Evolutionary conservation across 352 stramenopile genomes (phyloP), one percentile per base, ranked within the genome.

Genomic region (Globisporangium abappressorium): DNA sequence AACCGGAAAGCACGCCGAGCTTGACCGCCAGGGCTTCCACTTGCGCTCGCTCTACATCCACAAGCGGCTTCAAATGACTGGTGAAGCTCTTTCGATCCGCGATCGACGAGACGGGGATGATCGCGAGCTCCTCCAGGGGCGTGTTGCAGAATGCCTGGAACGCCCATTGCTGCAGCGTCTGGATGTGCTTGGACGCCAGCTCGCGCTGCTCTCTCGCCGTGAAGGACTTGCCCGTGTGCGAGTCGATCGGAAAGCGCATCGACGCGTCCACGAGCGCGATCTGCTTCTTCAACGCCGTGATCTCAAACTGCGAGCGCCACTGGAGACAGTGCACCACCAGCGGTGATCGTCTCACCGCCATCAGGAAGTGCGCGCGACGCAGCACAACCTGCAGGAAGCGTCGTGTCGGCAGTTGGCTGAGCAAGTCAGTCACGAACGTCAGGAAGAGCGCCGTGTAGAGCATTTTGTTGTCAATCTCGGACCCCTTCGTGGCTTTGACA

Each of bases 351-450:
- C 72, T 70, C 24, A 90, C 72, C 11, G 56, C 49, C 20, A 77
- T 70, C 2, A 84, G 47, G 30, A 97, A 60, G 57, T 94, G 91
- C 33, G 71, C 60, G 57, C 91, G 83, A 2, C 87, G 74, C 43
- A 97, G 62, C 47, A 97, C 70, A 15, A 78, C 76, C 47, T 82
- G 69, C 12, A 97, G 70, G 53, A 96, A 97, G 46, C 89, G 87
- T n/a, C 93, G 89, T 24, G 94, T 98, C n/a, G 92, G 84, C 2
- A 97, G 72, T 70, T 97, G 90, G 28, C 70, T 81, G 57, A 98
- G 75, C 9, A 98, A 71, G 51, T 98, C 92, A 30, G 83, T 85
- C 43, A 97, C 64, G 41, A 98, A 74, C 54, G 85, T 84, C 64
- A 98, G 62, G 47, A 89, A 90, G 15, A 90, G 62, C 18, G 78